Evolutionary conservation across 192 early-diverging fungal genomes (phyloP), one percentile per base, ranked within the genome.

Genomic region (Entomortierella beljakovae): DNA sequence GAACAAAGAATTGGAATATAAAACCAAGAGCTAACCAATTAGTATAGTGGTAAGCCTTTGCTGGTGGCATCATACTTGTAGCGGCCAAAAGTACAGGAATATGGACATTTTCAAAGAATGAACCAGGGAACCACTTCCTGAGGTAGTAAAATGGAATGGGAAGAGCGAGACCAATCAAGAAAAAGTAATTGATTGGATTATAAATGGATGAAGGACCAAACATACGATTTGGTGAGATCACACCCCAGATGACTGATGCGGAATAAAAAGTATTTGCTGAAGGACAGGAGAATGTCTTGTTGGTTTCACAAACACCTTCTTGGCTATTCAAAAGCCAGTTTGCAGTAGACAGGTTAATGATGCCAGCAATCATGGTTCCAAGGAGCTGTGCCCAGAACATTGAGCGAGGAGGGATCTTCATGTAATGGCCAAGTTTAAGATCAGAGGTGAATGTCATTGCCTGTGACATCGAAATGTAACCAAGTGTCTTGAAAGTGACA

Each of bases 211-310:
- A 51, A 42, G 61, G 13, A 9, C 70, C 80, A 54, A 92, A 93
- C 84, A 93, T 88, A 0, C 83, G 74, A 25, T 57, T 58, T 11
- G 93, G 90, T 34, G 89, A 88, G 68, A 94, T 90, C 23, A 88
- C 84, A 34, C 93, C 93, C 92, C 92, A 94, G 56, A 94, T 88
- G 32, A 87, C 82, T 20, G 84, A 89, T 29, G 86, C 90, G 55
- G 83, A 85, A 82, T 83, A 88, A 57, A 93, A 94, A 37, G 83
- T 84, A 1, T 25, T 57, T 57, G 84, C 84, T 32, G 57, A 79
- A 51, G 81, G 80, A 53, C 86, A 88, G 42, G 69, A 64, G 57
- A 82, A 88, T n/a, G 80, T 72, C 51, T 53, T 48, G 13, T 68
- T 85, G 0, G 2, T 57, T 1, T 50, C 3, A 13, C 86, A 88